These are phyloP conservation scores for Penicillium sp. DNA, from an alignment of 2,329 filamentous ascomycete species.

Conservation along the genomic window DNA sequence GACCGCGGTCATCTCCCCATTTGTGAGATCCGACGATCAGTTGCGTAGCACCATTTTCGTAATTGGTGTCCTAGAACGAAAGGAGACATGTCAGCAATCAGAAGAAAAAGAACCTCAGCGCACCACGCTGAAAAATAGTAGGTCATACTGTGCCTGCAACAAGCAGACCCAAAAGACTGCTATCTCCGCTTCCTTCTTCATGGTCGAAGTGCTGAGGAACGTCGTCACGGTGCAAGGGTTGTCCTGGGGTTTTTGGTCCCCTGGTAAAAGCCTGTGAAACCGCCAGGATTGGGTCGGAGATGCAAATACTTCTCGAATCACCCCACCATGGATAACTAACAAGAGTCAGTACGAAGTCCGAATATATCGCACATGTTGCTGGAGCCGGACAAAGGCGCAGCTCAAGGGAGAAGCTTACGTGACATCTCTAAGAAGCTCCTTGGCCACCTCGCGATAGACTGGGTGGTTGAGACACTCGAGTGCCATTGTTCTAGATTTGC, in stretches of 20 bases:
- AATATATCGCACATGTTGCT: too few species aligned
- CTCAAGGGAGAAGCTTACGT: background rate
- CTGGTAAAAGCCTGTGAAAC: background rate
- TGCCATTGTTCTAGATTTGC: background rate
- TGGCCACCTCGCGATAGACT: background rate
- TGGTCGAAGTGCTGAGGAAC: background rate
- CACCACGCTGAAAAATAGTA: too few species aligned
- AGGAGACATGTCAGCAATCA: background rate
- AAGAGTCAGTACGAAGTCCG: background rate
- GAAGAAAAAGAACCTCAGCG: too few species aligned
- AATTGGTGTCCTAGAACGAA: background rate
- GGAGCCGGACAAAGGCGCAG: too few species aligned
- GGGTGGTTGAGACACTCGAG: background rate
- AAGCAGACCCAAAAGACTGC: background rate
- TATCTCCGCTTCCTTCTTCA: background rate
- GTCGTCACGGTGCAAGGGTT: background rate
- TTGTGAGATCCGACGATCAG: background rate
- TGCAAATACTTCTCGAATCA: background rate
- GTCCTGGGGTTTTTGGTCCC: background rate
- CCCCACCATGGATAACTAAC: background rate
- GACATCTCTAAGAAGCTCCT: background rate
- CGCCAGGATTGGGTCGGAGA: background rate
- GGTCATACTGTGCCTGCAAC: background rate
- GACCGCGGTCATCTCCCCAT: background rate
- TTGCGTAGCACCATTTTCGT: background rate